Evolutionary conservation across 805 yeast species (phyloP).

Genomic region (Starmerella sp.): DNA sequence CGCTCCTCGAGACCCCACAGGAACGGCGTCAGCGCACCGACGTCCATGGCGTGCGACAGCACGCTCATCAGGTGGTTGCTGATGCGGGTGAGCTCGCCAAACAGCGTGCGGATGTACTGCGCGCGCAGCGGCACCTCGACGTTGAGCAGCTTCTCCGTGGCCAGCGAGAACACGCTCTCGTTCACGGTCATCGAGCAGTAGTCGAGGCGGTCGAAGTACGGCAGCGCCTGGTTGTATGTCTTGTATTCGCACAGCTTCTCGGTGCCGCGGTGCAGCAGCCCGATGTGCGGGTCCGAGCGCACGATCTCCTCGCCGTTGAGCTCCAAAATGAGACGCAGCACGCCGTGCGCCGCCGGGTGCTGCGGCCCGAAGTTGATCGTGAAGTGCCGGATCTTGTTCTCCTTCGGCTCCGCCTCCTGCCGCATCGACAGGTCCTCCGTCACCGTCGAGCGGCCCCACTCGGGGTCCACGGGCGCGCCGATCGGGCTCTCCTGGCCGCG

Average conservation of each 20-base stretch:
- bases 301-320: conserved; percentile 81
- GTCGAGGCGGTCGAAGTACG: conserved; percentile 79
- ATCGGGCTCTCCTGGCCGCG: conserved; percentile 23
- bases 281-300: conserved; percentile 81
- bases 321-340: conserved; percentile 72
- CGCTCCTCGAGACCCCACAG: conserved; percentile 92
- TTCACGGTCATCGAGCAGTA: conserved; percentile 83
- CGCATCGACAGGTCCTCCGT: conserved; percentile 26
- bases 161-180: conserved; percentile 72
- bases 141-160: conserved; percentile 73
- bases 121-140: conserved; percentile 78
- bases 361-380: conserved; percentile 87
- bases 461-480: conserved; percentile 27
- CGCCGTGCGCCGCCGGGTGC: conserved; percentile 94
- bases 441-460: conserved; percentile 26
- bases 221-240: conserved; percentile 79
- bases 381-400: conserved; percentile 62
- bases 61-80: conserved; percentile 81
- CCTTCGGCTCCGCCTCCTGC: conserved; percentile 22
- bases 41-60: conserved; percentile 84
- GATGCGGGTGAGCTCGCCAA: conserved; percentile 76
- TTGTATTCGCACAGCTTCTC: conserved; percentile 78
- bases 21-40: conserved; percentile 87
- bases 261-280: conserved; percentile 78
- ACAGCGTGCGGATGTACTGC: conserved; percentile 71